Evolutionary conservation across 139 green algal genomes (phyloP).

Genomic region (Desmodesmus armatus): DNA sequence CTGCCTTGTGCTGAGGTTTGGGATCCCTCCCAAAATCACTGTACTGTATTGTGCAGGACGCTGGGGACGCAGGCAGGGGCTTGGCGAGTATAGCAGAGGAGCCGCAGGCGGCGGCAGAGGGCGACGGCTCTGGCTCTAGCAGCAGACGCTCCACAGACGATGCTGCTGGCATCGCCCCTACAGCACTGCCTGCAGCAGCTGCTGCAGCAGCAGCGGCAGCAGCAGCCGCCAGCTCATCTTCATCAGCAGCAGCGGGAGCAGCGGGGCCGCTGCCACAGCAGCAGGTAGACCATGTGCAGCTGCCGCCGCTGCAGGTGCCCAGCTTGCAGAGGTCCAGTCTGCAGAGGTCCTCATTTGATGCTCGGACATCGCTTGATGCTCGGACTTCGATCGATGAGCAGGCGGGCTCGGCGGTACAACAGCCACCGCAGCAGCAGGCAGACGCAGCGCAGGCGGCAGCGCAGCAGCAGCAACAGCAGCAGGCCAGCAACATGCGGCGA

Average conservation of each 20-base stretch:
- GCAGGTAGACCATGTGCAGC: background rate
- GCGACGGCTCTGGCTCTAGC: no score
- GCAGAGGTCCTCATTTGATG: background rate
- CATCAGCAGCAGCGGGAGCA: background rate
- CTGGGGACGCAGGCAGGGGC: background rate
- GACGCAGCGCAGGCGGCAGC: background rate
- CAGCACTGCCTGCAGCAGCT: background rate
- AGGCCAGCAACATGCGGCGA: slow-evolving; percentile 19
- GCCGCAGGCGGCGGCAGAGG: no score
- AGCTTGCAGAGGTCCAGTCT: background rate
- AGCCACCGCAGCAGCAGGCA: slow-evolving; percentile 2
- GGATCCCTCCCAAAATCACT: background rate
- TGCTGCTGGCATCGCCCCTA: no score
- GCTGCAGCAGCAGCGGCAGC: background rate
- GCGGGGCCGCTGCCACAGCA: background rate
- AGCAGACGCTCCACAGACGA: slow-evolving; percentile 13
- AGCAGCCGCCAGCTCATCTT: background rate
- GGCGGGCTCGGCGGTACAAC: background rate
- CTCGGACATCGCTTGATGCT: no score
- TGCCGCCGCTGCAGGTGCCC: background rate
- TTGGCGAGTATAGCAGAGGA: no score
- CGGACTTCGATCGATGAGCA: slow-evolving; percentile 12
- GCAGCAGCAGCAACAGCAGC: slow-evolving; percentile 27
- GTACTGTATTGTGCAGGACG: background rate
- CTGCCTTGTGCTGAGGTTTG: background rate